Evolutionary conservation across 768 basidiomycete genomes (phyloP).

Genomic region (Calocybe indica): DNA sequence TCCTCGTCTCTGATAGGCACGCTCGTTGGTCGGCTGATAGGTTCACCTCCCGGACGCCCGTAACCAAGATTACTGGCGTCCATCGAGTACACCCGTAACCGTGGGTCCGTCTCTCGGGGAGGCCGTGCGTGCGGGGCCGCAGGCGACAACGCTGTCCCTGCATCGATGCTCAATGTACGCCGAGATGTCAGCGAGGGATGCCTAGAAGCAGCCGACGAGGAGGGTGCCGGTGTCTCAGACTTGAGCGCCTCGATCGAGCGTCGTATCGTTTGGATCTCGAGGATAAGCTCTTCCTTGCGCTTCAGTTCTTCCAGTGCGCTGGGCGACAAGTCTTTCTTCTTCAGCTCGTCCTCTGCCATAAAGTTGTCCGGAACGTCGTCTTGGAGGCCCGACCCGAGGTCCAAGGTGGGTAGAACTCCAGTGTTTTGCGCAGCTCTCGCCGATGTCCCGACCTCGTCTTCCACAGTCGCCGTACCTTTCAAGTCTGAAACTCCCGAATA

Average conservation of each 20-base stretch:
- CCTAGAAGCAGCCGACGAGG: constrained; percentile 55
- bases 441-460: constrained; percentile 55
- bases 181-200: constrained; percentile 61
- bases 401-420: constrained; percentile 61
- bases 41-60: constrained; percentile 37
- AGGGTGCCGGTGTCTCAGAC: constrained; percentile 65
- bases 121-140: constrained; percentile 58
- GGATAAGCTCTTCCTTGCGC: constrained; percentile 64
- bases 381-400: constrained; percentile 71
- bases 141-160: constrained; percentile 43
- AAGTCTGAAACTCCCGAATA: constrained; percentile 72
- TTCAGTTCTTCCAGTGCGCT: constrained; percentile 52
- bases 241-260: constrained; percentile 73
- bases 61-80: constrained; percentile 44
- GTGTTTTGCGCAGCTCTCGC: constrained; percentile 44
- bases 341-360: constrained; percentile 42
- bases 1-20: constrained; percentile 70
- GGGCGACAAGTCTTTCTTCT: constrained; percentile 29
- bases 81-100: constrained; percentile 67
- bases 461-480: constrained; percentile 52
- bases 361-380: constrained; percentile 70
- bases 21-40: constrained; percentile 66
- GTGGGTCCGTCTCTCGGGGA: constrained; percentile 64
- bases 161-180: constrained; percentile 65
- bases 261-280: constrained; percentile 76